These are phyloP conservation scores for Eimeria sp. DNA, from an alignment of 169 alveolate genomes.

Conservation along the genomic window DNA sequence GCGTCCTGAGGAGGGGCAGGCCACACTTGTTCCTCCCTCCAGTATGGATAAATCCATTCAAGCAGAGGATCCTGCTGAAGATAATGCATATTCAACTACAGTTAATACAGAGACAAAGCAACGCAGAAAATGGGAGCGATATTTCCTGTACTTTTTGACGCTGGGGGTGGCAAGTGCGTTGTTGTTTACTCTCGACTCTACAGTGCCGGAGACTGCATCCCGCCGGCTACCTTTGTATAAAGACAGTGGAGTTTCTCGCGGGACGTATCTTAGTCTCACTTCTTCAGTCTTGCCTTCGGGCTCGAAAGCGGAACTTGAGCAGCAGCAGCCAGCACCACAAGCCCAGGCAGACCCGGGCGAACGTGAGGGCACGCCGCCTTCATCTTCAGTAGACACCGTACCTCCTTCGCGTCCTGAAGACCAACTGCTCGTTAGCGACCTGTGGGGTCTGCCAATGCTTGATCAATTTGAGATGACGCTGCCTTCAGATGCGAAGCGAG, in stretches of 20 bases:
- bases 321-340: not conserved
- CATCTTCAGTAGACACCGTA: not conserved
- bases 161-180: not conserved
- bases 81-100: not conserved
- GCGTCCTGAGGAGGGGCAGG: not conserved
- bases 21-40: not conserved
- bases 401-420: not conserved
- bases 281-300: not conserved
- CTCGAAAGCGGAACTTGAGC: not conserved
- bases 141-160: not conserved
- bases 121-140: not conserved
- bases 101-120: not conserved
- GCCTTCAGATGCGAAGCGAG: not conserved
- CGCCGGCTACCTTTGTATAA: not conserved
- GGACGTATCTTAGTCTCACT: not conserved
- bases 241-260: not conserved
- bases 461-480: slow-evolving; percentile 38
- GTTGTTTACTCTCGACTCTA: not conserved
- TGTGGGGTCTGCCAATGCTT: slow-evolving; percentile 45
- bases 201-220: not conserved
- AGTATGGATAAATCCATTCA: not conserved
- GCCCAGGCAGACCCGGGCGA: not conserved
- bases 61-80: not conserved
- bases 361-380: not conserved
- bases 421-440: not conserved